Base-by-base conservation (phyloP, 164 flowering plant genomes). In the Cinnamomum chago region DNA sequence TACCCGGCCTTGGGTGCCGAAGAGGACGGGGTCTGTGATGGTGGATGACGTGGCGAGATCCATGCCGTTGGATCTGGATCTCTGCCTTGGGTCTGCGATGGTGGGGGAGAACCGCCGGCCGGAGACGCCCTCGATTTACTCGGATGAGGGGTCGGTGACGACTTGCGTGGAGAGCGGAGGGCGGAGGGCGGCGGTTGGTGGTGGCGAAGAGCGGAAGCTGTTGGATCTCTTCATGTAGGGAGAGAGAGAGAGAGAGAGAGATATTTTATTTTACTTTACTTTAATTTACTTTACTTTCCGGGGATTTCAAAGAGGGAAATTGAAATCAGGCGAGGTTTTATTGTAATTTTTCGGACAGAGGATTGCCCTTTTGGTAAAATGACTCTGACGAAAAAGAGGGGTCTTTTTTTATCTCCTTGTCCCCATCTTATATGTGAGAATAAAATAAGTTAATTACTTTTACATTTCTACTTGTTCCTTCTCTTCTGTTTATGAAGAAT, bases 61-160 rank as follows among this genome's bases (percentile, higher is more conserved):
- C 60, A 40, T 11, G 73, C 27, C 66, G 74, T 23, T 50, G 75
- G 93, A 87, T 80, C 94, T 90, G 22, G 92, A 84, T 79, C 93
- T 93, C n/a, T 76, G 83, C 33, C 72, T 90, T 55, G 80, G 82
- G 22, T 83, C 87, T 17, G 71, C 76, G 18, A 70, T 22, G 14
- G 50, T 13, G 30, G 67, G 20, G 70, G 70, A 66, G 68, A 84
- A 79, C 60, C 81, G 86, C 13, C 88, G 93, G 22, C 81, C 84
- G 13, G 58, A 76, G 13, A 85, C 85, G 40, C 93, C 93, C 30
- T 90, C 94, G 66, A 81, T 84, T 87, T 87, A 85, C 62, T 90
- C 94, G 4, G 95, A 55, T 7, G 60, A 91, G 71, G 95, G 86
- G 64, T 83, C 83, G 24, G 90, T 89, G 28, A 91, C 95, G 0